Base-by-base conservation (phyloP, 2,329 filamentous ascomycete species). In the Ophiostoma ips region DNA sequence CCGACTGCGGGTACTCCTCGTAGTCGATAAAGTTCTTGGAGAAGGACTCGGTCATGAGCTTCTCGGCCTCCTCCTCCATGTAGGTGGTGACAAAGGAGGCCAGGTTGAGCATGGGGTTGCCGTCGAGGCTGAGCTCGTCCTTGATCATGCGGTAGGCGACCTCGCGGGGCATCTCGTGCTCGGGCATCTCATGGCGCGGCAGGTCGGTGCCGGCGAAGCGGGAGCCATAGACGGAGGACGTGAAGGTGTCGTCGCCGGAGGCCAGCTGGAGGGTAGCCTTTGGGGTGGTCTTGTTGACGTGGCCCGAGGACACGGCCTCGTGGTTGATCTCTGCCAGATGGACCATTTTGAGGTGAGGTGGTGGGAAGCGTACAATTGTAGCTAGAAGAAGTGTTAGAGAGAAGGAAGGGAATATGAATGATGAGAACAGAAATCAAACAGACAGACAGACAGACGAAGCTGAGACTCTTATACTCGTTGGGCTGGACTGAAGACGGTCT, bases 141-240 rank as follows among this genome's bases (percentile, higher is more conserved):
- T 87, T 90, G 73, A 95, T 95, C 85, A 95, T 84, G 46, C 88
- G 83, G 66, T 95, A 95, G n/a, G 90, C 90, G 48, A 95, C 77
- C 58, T 94, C 85, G 58, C 78, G 81, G 41, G 90, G 90, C 89
- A 95, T 95, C 67, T 94, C 86, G 18, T 68, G 61, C 59, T 95
- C 87, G 1, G 90, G 88, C 79, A 96, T 95, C 69, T 88, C 83
- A 61, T 84, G 72, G 61, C 53, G 50, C 15, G 45, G 88, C 38
- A 96, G 72, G 60, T 94, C 87, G 61, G 84, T 71, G 31, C 77
- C 76, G 19, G 90, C 90, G 63, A 87, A 95, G 55, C 75, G 79
- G 55, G 84, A 89, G 61, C 89, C 90, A 63, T 95, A 96, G 60
- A 95, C 86, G 55, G 82, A 88, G 37, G 84, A 81, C 49, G 81